phyloP scores from a whole-genome alignment of 2,329 filamentous ascomycete genomes.

The Plectosphaerella plurivora region DNA sequence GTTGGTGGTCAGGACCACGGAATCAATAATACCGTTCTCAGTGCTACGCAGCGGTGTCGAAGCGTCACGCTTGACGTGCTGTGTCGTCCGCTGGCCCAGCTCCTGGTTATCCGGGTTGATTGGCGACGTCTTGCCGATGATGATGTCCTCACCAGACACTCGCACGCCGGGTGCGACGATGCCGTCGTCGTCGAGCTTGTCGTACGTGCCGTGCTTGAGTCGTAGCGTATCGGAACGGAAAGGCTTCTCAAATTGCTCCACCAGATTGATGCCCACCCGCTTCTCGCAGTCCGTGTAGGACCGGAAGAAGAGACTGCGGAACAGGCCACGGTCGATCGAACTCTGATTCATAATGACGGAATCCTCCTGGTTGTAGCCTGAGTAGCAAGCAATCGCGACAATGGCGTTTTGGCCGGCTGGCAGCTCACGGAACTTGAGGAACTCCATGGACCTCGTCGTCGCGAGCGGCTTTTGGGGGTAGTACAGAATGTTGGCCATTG shows the following conservation, averaged over 20 bases:
- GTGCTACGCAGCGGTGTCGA: slow-evolving; percentile 93
- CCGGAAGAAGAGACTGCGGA: slow-evolving; percentile 96
- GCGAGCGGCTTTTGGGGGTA: slow-evolving; percentile 97
- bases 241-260: slow-evolving; percentile 95
- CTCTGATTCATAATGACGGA: slow-evolving; percentile 99
- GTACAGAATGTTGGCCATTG: slow-evolving; percentile 98
- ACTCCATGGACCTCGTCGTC: slow-evolving; percentile 97
- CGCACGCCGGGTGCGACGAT: slow-evolving; percentile 91
- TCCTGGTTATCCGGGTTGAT: slow-evolving; percentile 91
- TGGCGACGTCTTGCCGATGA: slow-evolving; percentile 97
- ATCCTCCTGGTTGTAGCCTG: slow-evolving; percentile 99
- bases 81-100: slow-evolving; percentile 82
- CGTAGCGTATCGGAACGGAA: slow-evolving; percentile 82
- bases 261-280: slow-evolving; percentile 85
- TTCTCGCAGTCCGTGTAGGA: slow-evolving; percentile 98
- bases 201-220: slow-evolving; percentile 91
- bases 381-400: slow-evolving; percentile 95
- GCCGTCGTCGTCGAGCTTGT: slow-evolving; percentile 96
- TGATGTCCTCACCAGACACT: slow-evolving; percentile 96
- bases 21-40: slow-evolving; percentile 93
- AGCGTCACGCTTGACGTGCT: slow-evolving; percentile 90
- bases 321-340: slow-evolving; percentile 94
- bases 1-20: slow-evolving; percentile 90
- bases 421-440: slow-evolving; percentile 94
- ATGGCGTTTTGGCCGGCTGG: slow-evolving; percentile 98